Percentiles rank a stretch among this genome's conserved stretches.
Conservation (phyloP, 768 basidiomycete genomes). For the Phaffia australis region DNA sequence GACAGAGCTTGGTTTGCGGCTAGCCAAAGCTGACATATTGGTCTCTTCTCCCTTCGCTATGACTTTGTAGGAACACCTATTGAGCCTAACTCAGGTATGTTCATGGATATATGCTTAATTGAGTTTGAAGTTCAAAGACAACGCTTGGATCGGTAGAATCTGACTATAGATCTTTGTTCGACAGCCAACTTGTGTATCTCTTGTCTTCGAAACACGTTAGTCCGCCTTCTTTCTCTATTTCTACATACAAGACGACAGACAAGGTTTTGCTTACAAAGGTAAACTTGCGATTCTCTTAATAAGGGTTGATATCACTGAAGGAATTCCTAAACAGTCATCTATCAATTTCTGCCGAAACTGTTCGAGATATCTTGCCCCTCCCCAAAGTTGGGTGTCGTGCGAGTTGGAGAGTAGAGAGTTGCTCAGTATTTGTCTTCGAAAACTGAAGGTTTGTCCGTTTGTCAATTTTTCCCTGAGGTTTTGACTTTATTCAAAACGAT, state of each 20-base stretch:
- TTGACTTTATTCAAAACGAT: not conserved
- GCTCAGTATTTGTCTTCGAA: constrained; percentile 84
- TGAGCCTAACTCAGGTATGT: constrained; percentile 62
- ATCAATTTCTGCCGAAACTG: constrained; percentile 92
- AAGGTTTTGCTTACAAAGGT: not conserved
- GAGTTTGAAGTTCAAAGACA: not conserved
- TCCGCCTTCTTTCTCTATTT: constrained; percentile 16
- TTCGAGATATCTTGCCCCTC: constrained; percentile 88
- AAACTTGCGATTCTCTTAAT: not conserved
- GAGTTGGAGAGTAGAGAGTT: constrained; percentile 86
- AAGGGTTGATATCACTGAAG: constrained; percentile 94
- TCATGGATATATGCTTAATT: not conserved
- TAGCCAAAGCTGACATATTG: constrained; percentile 8
- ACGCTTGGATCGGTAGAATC: not conserved
- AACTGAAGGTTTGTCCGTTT: constrained; percentile 60
- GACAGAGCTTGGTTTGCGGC: not conserved
- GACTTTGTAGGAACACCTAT: constrained; percentile 58
- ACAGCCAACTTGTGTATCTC: constrained; percentile 69
- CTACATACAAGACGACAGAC: not conserved
- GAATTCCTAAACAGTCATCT: constrained; percentile 88
- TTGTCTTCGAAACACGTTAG: constrained; percentile 76
- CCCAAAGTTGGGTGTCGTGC: constrained; percentile 71
- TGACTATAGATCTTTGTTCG: not conserved
- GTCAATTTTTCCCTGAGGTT: not conserved
- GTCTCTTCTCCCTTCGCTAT: not conserved